Percentiles rank a stretch among this genome's conserved stretches.
Conservation (phyloP, 2,329 filamentous ascomycete species). For the Calonectria pteridis region DNA sequence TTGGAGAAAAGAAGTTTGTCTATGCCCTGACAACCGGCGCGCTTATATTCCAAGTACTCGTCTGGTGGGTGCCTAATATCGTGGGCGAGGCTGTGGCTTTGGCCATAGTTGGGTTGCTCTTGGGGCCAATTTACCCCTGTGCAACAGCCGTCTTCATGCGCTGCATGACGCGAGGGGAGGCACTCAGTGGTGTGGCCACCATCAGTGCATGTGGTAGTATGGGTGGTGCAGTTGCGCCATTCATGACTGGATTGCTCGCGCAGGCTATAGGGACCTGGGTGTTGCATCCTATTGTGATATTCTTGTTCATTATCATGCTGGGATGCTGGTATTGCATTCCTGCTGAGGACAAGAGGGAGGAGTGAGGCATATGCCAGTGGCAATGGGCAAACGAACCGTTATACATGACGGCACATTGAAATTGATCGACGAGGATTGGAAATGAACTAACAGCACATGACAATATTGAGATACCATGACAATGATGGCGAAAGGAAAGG, state of each 20-base stretch:
- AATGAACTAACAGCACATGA: not conserved
- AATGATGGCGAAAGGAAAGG: not conserved
- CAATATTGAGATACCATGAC: not conserved
- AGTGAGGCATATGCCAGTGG: constrained; percentile 51
- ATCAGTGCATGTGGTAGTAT: constrained; percentile 78
- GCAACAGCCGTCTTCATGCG: constrained; percentile 73
- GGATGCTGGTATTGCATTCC: constrained; percentile 74
- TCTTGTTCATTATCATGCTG: constrained; percentile 74
- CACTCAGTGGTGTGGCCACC: constrained; percentile 74
- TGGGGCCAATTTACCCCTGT: constrained; percentile 86
- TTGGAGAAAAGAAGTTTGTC: constrained; percentile 80
- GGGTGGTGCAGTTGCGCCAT: constrained; percentile 76
- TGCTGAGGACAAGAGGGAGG: constrained; percentile 67
- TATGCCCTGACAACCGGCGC: constrained; percentile 72
- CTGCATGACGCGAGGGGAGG: constrained; percentile 69
- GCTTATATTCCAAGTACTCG: constrained; percentile 77
- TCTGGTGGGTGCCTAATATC: constrained; percentile 84
- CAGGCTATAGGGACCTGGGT: constrained; percentile 74
- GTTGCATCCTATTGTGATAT: constrained; percentile 76
- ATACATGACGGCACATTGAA: not conserved
- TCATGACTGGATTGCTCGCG: constrained; percentile 73
- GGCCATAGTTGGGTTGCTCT: constrained; percentile 77
- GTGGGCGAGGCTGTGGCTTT: constrained; percentile 76
- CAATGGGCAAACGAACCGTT: not conserved
- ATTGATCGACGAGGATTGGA: not conserved